Evolutionary conservation across 2,329 filamentous ascomycete species (phyloP).

Genomic region (Amesomyces nigricolor): DNA sequence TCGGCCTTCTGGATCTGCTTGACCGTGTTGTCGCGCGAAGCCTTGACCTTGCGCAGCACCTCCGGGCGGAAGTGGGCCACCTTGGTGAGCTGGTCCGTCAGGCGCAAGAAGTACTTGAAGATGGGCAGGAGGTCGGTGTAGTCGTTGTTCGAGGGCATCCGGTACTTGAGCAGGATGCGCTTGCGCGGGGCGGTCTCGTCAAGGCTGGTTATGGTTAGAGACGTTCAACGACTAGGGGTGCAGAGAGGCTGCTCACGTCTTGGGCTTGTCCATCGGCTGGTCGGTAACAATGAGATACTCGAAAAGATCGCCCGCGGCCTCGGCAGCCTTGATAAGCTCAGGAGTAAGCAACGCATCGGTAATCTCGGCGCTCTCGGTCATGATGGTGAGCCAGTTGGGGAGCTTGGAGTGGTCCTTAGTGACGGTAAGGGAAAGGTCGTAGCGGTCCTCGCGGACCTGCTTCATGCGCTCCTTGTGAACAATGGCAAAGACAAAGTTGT

Average conservation of each 20-base stretch:
- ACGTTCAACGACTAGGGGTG: neutral
- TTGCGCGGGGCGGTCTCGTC: conserved; percentile 82
- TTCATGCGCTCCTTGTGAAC: conserved; percentile 96
- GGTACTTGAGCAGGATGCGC: conserved; percentile 73
- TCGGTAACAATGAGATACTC: conserved; percentile 88
- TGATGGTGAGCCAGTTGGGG: conserved; percentile 82
- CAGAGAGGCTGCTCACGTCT: conserved; percentile 55
- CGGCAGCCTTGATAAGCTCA: conserved; percentile 77
- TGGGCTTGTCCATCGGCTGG: conserved; percentile 81
- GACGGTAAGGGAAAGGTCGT: conserved; percentile 85
- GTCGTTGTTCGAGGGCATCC: conserved; percentile 58
- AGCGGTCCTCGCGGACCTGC: conserved; percentile 81
- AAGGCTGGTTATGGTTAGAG: conserved; percentile 51
- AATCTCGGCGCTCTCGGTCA: conserved; percentile 95
- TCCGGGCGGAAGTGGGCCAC: conserved; percentile 82
- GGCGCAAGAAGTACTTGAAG: conserved; percentile 73
- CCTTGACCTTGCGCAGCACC: conserved; percentile 77
- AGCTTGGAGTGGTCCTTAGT: conserved; percentile 92
- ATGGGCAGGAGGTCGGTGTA: conserved; percentile 65
- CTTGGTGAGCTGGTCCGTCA: conserved; percentile 75
- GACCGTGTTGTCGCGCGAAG: conserved; percentile 73
- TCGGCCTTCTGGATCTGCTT: conserved; percentile 71
- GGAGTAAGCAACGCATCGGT: conserved; percentile 80
- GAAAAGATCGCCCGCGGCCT: conserved; percentile 70
- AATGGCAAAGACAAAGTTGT: conserved; percentile 89